Conservation (phyloP, 768 basidiomycete genomes). For the Lyophyllum shimeji region DNA sequence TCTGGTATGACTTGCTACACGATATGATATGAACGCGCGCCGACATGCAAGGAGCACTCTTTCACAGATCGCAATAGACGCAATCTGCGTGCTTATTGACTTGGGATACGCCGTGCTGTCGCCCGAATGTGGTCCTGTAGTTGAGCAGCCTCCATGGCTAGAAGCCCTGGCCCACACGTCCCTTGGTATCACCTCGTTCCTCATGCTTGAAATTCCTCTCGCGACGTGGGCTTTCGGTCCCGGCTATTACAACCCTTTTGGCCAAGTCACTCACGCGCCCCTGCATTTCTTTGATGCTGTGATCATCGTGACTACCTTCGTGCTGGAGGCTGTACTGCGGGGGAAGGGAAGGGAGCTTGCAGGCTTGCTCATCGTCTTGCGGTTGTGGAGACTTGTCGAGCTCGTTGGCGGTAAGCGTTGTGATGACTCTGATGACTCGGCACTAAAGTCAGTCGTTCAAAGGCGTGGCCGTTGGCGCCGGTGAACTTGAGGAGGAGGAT, state of each 20-base stretch:
- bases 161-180: slow-evolving; percentile 62
- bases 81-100: slow-evolving; percentile 69
- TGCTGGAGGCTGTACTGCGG: slow-evolving; percentile 66
- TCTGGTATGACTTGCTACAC: slow-evolving; percentile 40
- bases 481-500: slow-evolving; percentile 62
- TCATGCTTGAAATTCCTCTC: slow-evolving; percentile 77
- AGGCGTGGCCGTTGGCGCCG: slow-evolving; percentile 78
- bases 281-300: slow-evolving; percentile 76
- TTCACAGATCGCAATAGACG: slow-evolving; percentile 60
- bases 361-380: slow-evolving; percentile 66
- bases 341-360: slow-evolving; percentile 73
- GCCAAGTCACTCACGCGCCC: slow-evolving; percentile 48
- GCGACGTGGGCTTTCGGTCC: slow-evolving; percentile 65
- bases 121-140: slow-evolving; percentile 42
- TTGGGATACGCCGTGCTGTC: slow-evolving; percentile 67
- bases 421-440: no score
- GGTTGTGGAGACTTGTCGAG: slow-evolving; percentile 81
- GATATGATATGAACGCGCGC: not conserved
- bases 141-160: slow-evolving; percentile 59
- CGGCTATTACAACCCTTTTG: slow-evolving; percentile 63
- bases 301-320: slow-evolving; percentile 72
- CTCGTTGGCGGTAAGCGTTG: slow-evolving; percentile 50
- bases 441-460: not conserved
- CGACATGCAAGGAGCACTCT: not conserved
- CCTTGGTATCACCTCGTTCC: slow-evolving; percentile 65